Evolutionary conservation across 192 early-diverging fungal genomes (phyloP).

Genomic region (Gonapodya prolifera): DNA sequence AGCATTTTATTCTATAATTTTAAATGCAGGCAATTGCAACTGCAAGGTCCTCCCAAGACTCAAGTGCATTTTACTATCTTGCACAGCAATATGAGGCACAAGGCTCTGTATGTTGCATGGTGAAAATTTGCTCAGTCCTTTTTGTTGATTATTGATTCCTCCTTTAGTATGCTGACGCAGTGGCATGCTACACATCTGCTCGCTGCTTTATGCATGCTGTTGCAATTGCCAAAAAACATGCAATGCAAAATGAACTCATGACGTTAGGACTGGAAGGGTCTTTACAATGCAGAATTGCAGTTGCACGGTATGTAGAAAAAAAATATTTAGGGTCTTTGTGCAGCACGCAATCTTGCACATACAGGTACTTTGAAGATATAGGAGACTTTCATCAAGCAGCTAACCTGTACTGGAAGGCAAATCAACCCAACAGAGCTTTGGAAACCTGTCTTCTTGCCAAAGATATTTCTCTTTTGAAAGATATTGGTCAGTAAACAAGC

Average conservation of each 20-base stretch:
- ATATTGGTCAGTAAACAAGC: constrained; percentile 19
- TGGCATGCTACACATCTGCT: constrained; percentile 29
- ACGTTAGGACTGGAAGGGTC: constrained; percentile 32
- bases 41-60: constrained; percentile 18
- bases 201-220: constrained; percentile 34
- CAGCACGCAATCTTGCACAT: not conserved
- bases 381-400: constrained; percentile 24
- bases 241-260: constrained; percentile 29
- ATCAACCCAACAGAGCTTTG: constrained; percentile 28
- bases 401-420: constrained; percentile 28
- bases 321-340: not conserved
- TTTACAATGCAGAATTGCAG: constrained; percentile 28
- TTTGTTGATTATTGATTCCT: not conserved
- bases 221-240: constrained; percentile 34
- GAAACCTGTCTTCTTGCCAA: constrained; percentile 30
- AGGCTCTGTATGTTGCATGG: constrained; percentile 18
- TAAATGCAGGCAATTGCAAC: constrained; percentile 26
- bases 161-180: constrained; percentile 27
- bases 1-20: not conserved
- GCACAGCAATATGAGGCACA: constrained; percentile 33
- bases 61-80: constrained; percentile 29
- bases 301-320: constrained; percentile 23
- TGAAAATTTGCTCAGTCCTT: not conserved
- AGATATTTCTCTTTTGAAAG: constrained; percentile 21
- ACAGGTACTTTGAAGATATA: constrained; percentile 27